A percentile compares a stretch with the other conserved stretches of the same genome.
Conservation (phyloP, 208 protist genomes). For the Leishmania braziliensis region DNA sequence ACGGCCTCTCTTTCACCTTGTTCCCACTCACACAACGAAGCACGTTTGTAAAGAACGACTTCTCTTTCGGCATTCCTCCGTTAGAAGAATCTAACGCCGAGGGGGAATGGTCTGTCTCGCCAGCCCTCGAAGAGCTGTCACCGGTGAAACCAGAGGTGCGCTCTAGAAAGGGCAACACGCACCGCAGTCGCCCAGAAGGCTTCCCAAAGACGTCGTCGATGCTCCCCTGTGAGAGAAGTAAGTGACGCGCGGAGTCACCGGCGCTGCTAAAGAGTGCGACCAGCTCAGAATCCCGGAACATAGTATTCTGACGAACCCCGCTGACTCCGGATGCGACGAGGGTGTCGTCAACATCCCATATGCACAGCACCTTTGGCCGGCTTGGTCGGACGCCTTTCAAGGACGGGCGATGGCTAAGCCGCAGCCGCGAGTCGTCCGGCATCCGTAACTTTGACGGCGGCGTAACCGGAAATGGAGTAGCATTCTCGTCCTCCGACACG, state of each 20-base stretch:
- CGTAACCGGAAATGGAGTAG: not conserved
- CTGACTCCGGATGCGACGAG: constrained; percentile 60
- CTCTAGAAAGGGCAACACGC: constrained; percentile 46
- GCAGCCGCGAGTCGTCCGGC: constrained; percentile 14
- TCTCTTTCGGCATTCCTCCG: constrained; percentile 14
- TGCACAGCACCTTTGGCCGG: constrained; percentile 52
- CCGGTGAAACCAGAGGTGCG: constrained; percentile 32
- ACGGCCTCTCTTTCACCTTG: constrained; percentile 29
- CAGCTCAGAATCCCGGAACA: constrained; percentile 64
- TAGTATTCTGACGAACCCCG: constrained; percentile 61
- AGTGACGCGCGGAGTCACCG: constrained; percentile 44
- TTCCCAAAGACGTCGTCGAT: constrained; percentile 80
- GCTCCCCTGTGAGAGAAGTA: constrained; percentile 86
- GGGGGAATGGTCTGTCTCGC: not conserved
- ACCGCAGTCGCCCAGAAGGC: constrained; percentile 30
- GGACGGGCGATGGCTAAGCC: not conserved
- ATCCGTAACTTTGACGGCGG: constrained; percentile 2
- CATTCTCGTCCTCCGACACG: not conserved
- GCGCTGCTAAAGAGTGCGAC: constrained; percentile 44
- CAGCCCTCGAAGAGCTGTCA: not conserved
- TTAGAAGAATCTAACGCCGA: not conserved
- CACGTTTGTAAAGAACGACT: constrained; percentile 25
- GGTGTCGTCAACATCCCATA: constrained; percentile 90
- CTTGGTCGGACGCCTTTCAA: not conserved
- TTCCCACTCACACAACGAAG: constrained; percentile 27